Evolutionary conservation across 1,139 yeast genomes (phyloP).

Genomic region (Suhomyces panamericanus): DNA sequence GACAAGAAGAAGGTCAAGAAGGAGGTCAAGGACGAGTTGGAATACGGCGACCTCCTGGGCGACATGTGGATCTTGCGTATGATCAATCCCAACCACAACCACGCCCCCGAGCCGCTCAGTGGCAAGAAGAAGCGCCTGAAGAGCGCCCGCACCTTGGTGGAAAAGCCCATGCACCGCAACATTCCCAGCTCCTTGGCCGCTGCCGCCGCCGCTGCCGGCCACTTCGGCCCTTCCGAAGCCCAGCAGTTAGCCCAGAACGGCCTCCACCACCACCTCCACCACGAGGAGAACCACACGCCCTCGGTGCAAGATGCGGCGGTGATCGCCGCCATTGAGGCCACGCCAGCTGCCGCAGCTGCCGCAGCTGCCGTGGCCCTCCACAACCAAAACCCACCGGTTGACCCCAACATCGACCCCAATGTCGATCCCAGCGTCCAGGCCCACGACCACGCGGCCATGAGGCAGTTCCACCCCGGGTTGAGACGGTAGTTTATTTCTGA

Average conservation of each 20-base stretch:
- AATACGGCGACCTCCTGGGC: slow-evolving; percentile 18
- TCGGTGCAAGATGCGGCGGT: slow-evolving; percentile 47
- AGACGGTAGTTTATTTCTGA: slow-evolving; percentile 14
- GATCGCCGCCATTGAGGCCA: slow-evolving; percentile 46
- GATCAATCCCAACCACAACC: slow-evolving; percentile 51
- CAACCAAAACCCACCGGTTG: slow-evolving; percentile 35
- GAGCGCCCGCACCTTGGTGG: slow-evolving; percentile 45
- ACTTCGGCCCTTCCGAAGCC: slow-evolving; percentile 25
- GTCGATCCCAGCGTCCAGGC: slow-evolving; percentile 49
- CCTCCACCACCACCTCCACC: slow-evolving; percentile 23
- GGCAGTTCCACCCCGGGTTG: slow-evolving; percentile 15
- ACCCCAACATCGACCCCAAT: slow-evolving; percentile 46
- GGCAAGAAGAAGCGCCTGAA: slow-evolving; percentile 41
- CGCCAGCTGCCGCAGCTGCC: slow-evolving; percentile 41
- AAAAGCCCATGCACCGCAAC: slow-evolving; percentile 44
- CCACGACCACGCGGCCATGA: slow-evolving; percentile 40
- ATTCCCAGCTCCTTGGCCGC: slow-evolving; percentile 12
- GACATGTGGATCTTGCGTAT: slow-evolving; percentile 53
- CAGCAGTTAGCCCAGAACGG: slow-evolving; percentile 20
- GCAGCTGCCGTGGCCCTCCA: slow-evolving; percentile 34
- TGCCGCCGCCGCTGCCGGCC: slow-evolving; percentile 18
- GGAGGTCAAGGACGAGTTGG: slow-evolving; percentile 28
- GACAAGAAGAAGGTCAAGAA: slow-evolving; percentile 34
- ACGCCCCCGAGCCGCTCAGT: slow-evolving; percentile 45
- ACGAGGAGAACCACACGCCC: slow-evolving; percentile 30